These are phyloP conservation scores for Chrysosporium keratinophilum DNA, from an alignment of 2,329 filamentous ascomycete genomes.

Conservation along the genomic window DNA sequence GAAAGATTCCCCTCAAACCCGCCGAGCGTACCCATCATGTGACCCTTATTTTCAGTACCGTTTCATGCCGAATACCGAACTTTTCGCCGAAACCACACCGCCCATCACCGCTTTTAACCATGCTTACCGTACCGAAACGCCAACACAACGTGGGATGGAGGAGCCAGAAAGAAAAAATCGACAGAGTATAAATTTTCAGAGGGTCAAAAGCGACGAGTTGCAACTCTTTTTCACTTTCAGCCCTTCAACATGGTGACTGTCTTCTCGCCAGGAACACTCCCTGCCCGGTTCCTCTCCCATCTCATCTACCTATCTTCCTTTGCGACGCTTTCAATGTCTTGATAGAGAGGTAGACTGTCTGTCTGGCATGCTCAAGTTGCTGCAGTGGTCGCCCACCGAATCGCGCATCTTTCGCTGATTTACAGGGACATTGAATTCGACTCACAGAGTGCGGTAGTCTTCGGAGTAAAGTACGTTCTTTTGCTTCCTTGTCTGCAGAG, in stretches of 20 bases:
- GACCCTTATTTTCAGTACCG: background rate
- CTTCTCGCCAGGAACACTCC: background rate
- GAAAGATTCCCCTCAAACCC: too few species aligned
- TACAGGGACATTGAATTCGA: background rate
- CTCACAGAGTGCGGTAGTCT: background rate
- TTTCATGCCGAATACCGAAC: conserved; percentile 9
- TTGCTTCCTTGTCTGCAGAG: background rate
- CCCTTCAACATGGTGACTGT: conserved; percentile 4
- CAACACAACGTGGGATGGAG: background rate
- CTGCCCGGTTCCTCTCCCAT: background rate
- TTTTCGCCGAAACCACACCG: background rate
- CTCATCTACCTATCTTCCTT: background rate
- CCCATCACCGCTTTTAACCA: background rate
- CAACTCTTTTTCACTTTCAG: background rate
- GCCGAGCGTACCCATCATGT: background rate
- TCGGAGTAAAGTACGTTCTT: background rate
- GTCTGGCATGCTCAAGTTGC: background rate
- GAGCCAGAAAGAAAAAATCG: background rate
- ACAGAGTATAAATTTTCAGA: background rate
- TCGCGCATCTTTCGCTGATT: background rate
- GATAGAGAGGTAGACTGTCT: background rate
- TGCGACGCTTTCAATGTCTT: conserved; percentile 6
- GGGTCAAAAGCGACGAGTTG: too few species aligned
- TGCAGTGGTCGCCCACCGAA: background rate
- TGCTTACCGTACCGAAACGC: background rate